phyloP scores from a whole-genome alignment of 225 moss, liverwort and hornwort species.

The Marchantia polymorpha region DNA sequence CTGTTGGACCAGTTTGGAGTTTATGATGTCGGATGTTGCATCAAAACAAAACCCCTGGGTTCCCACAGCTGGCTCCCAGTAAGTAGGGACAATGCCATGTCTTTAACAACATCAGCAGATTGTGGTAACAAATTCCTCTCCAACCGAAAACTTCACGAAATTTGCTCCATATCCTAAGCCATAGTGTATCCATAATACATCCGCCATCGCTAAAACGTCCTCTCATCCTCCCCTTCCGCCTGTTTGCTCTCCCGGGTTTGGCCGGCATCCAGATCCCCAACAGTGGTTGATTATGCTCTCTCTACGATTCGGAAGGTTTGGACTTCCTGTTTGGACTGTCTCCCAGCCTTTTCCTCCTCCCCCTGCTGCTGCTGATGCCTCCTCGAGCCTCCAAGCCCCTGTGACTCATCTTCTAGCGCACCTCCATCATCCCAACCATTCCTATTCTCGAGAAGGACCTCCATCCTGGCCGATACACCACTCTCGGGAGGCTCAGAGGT shows the following conservation, averaged over 20 bases:
- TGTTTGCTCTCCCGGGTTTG: no score
- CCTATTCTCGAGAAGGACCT: not conserved
- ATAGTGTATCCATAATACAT: no score
- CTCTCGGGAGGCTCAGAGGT: no score
- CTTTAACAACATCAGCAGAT: conserved; percentile 2
- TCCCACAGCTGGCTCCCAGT: not conserved
- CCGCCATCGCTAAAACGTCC: no score
- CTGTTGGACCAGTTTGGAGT: no score
- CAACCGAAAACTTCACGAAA: not conserved
- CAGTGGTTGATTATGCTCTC: no score
- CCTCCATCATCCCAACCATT: not conserved
- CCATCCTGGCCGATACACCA: not conserved
- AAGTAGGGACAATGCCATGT: not conserved
- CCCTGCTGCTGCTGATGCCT: no score
- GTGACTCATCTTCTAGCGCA: not conserved
- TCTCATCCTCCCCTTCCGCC: no score
- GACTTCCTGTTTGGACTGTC: conserved; percentile 4
- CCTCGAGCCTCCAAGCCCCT: no score
- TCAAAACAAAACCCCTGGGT: not conserved
- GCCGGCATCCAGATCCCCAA: no score
- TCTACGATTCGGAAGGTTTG: not conserved
- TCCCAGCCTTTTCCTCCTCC: not conserved
- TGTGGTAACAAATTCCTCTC: not conserved
- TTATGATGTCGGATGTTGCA: not conserved
- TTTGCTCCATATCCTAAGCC: no score